These are phyloP conservation scores for Cryptosporidium ubiquitum DNA, from an alignment of 169 alveolate genomes.

Conservation along the genomic window DNA sequence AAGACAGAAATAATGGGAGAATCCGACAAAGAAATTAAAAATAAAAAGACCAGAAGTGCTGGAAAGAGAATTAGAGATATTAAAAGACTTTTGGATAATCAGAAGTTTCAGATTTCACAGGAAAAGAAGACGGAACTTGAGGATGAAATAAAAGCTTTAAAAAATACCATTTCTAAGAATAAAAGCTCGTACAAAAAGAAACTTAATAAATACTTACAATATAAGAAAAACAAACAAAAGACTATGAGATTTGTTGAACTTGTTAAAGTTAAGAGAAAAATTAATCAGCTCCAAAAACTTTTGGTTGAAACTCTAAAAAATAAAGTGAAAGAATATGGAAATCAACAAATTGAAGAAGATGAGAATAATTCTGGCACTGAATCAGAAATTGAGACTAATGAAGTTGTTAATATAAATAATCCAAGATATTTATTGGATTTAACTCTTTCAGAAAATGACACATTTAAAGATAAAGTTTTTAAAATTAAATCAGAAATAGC, in stretches of 20 bases:
- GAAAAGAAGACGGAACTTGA: conserved; percentile 19
- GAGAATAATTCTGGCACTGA: background rate
- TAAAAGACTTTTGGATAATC: conserved; percentile 12
- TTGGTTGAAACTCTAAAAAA: background rate
- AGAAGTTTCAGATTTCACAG: conserved; percentile 17
- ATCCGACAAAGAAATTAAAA: background rate
- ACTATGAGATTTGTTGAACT: conserved; percentile 70
- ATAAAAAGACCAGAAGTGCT: background rate
- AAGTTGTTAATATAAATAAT: background rate
- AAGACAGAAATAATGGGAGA: background rate
- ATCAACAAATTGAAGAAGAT: background rate
- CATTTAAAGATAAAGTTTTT: background rate
- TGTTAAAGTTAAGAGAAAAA: conserved; percentile 55
- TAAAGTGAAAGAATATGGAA: background rate
- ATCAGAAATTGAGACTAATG: background rate
- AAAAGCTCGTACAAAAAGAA: conserved; percentile 14
- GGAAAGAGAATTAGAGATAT: conserved; percentile 43
- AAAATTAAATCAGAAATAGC: conserved; percentile 7
- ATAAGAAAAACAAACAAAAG: conserved; percentile 42
- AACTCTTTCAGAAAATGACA: background rate
- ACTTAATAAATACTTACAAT: conserved; percentile 21
- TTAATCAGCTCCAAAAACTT: conserved; percentile 14
- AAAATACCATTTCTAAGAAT: background rate
- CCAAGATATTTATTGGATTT: background rate
- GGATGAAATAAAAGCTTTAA: background rate